Evolutionary conservation across 2,329 filamentous ascomycete species (phyloP).

Genomic region (Pyrenochaeta sp.): DNA sequence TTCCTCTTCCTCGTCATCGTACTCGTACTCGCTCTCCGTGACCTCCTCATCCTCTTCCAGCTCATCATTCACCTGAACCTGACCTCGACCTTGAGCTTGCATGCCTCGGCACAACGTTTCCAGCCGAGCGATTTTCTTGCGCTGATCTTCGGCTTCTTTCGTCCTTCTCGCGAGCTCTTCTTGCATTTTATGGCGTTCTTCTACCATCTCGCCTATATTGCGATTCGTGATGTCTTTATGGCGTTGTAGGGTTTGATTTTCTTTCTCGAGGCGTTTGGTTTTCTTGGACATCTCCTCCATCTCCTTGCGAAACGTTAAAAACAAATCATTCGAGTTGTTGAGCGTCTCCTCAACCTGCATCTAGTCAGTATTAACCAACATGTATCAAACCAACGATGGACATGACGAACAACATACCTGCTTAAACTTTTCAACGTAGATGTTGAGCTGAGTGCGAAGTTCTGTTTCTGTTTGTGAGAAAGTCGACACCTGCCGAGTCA

Average conservation of each 20-base stretch:
- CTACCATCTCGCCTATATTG: constrained; percentile 97
- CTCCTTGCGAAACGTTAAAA: constrained; percentile 95
- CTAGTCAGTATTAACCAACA: constrained; percentile 59
- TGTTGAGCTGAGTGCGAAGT: constrained; percentile 91
- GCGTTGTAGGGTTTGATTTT: constrained; percentile 88
- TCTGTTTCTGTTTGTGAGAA: constrained; percentile 97
- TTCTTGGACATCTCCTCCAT: constrained; percentile 99
- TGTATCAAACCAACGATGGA: constrained; percentile 37
- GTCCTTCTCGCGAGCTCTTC: constrained; percentile 77
- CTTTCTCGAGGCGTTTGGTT: constrained; percentile 94
- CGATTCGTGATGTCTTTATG: constrained; percentile 94
- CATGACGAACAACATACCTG: constrained; percentile 70
- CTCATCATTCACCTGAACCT: constrained; percentile 60
- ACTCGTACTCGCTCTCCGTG: constrained; percentile 53
- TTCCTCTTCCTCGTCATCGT: constrained; percentile 51
- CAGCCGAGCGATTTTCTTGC: constrained; percentile 87
- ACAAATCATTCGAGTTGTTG: constrained; percentile 97
- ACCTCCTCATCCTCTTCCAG: constrained; percentile 67
- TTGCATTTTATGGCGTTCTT: constrained; percentile 81
- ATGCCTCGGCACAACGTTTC: constrained; percentile 95
- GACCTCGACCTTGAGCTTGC: constrained; percentile 90
- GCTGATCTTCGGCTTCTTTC: constrained; percentile 79
- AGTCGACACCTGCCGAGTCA: constrained; percentile 91
- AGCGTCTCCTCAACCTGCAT: constrained; percentile 95
- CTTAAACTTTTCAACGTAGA: constrained; percentile 99